Conservation (phyloP, 2,329 filamentous ascomycete genomes). For the Ophiostoma populinum region DNA sequence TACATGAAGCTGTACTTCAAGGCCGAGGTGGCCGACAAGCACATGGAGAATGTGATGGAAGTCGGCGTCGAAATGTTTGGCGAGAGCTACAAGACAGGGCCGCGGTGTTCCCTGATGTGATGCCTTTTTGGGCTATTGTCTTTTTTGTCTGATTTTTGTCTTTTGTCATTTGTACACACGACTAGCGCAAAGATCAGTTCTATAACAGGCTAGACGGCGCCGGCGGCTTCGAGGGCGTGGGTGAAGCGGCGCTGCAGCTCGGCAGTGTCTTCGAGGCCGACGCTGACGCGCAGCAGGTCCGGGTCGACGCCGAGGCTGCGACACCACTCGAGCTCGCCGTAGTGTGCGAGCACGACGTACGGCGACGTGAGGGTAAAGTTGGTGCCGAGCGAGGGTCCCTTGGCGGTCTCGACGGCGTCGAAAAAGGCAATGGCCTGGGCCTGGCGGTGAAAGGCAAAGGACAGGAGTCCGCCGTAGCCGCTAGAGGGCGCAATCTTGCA, state of each 20-base stretch:
- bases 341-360: constrained; percentile 85
- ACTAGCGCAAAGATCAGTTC: no score
- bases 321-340: constrained; percentile 82
- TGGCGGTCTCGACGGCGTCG: constrained; percentile 71
- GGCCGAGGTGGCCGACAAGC: constrained; percentile 48
- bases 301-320: constrained; percentile 64
- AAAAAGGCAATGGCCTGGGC: constrained; percentile 66
- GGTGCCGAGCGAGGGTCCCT: constrained; percentile 86
- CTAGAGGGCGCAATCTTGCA: constrained; percentile 50
- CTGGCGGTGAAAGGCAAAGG: constrained; percentile 57
- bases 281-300: constrained; percentile 68
- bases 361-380: constrained; percentile 91
- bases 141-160: background rate
- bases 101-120: no score
- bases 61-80: constrained; percentile 59
- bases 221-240: constrained; percentile 48
- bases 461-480: constrained; percentile 81
- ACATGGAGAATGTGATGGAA: constrained; percentile 55
- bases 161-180: background rate
- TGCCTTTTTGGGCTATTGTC: background rate
- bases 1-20: constrained; percentile 66
- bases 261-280: constrained; percentile 67
- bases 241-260: constrained; percentile 48
- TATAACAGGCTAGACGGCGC: no score
- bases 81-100: constrained; percentile 41